Evolutionary conservation across 2,329 filamentous ascomycete genomes (phyloP), one percentile per base, ranked within the genome.

Genomic region (Aspergillus sojae): DNA sequence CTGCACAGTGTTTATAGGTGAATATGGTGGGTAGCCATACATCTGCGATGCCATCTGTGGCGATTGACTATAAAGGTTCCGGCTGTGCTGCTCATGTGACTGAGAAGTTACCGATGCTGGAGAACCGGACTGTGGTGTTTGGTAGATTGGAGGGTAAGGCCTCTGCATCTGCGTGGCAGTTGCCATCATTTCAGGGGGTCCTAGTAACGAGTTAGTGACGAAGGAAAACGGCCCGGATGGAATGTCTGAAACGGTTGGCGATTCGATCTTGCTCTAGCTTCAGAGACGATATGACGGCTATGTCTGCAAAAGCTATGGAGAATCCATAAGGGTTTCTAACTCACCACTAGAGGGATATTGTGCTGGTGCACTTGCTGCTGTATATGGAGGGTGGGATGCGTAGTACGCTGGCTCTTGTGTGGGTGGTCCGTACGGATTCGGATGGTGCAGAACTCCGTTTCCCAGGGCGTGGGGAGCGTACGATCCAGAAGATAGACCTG

Each of bases 41-140:
- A 97, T 93, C 41, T 91, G 89, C 70, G 91, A 91, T 71, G 92
- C 86, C 79, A 96, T 87, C 78, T 95, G 92, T 61, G 91, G 88
- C 57, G 91, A 90, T 72, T 94, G 91, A 41, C 88, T 90, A 79
- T 97, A 98, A 75, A 98, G 87, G 72, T 88, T 90, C 70, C 94
- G 86, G 62, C 82, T 84, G 81, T 96, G 92, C 74, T 94, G 92
- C 75, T 98, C 94, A 79, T 97, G 93, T 62, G 89, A 86, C 62
- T 93, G 92, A 39, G 94, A 97, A 67, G 94, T 91, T 72, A 97
- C 94, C 57, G 94, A 96, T 45, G 93, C 92, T 56, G 94, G 94
- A 61, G 94, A 97, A 79, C 94, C 96, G 62, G 94, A 96, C 81
- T 97, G 94, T 61, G 94, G 93, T 21, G 94, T 96, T 79, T 97